Evolutionary conservation across 345 rosid species (phyloP), one percentile per base, ranked within the genome.

Genomic region (Salix dunnii): DNA sequence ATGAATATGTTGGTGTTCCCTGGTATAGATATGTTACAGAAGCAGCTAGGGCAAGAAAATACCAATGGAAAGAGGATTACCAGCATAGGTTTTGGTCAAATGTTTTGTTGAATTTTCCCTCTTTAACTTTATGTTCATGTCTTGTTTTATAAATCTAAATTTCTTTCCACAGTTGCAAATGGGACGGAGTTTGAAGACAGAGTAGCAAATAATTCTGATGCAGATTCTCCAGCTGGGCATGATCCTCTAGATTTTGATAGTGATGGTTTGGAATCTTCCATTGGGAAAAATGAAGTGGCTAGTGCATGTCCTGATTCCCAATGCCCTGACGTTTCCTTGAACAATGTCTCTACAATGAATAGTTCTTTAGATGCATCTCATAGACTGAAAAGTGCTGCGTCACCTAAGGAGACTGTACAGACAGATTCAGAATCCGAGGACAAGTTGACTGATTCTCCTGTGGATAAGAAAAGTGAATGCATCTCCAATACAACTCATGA

Each of bases 11-110:
- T 81, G 76, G 81, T 77, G 53, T 81, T 81, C 74, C 84, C 84
- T 74, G 84, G 81, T 13, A 70, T 81, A 65, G 84, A 81, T 68
- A 77, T 81, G 84, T 58, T 81, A 5, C 81, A 81, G 73, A 81
- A 77, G 81, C 81, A 77, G 73, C 71, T 81, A 18, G 35, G 64
- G 30, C 77, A 80, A 75, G 86, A 84, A 63, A 85, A 82, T 67
- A 68, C 69, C 6, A 67, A 72, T 21, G 84, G 76, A 67, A 75
- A 74, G 63, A 74, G 63, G 73, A 71, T 79, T 76, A 43, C 74
- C 14, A 33, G 71, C 53, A 65, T 51, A 83, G 90, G 88, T 86
- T 81, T 76, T 49, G 46, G 74, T 72, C 55, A 17, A 36, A 38
- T 48, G 46, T 8, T 42, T 30, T 38, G 67, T 31, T 27, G 7